A percentile compares a stretch with the other conserved stretches of the same genome.
These are phyloP conservation scores for Cutaneotrichosporon dermatis DNA, from an alignment of 1,284 basidiomycete species.

Conservation along the genomic window DNA sequence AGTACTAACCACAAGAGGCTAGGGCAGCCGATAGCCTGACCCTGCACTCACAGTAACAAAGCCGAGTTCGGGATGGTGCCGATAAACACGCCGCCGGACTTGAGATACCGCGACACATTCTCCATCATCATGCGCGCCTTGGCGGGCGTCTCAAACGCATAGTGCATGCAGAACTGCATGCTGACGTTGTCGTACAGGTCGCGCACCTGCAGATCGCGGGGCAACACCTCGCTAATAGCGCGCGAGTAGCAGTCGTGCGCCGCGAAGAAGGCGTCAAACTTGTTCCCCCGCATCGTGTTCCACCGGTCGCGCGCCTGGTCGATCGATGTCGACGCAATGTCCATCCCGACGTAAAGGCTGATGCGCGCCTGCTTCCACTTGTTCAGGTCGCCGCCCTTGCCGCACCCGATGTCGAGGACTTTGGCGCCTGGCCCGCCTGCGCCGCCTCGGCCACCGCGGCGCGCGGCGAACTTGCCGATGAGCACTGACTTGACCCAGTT, in stretches of 20 bases:
- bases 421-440: conserved; percentile 50
- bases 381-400: conserved; percentile 93
- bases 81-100: conserved; percentile 80
- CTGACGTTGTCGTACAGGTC: conserved; percentile 81
- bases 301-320: conserved; percentile 78
- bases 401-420: conserved; percentile 93
- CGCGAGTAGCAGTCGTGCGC: conserved; percentile 84
- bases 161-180: conserved; percentile 99
- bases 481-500: conserved; percentile 98
- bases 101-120: conserved; percentile 78
- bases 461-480: conserved; percentile 65
- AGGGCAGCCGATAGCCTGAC: neutral
- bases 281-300: conserved; percentile 53
- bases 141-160: conserved; percentile 83
- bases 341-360: conserved; percentile 73
- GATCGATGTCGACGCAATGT: conserved; percentile 85
- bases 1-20: neutral
- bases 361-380: conserved; percentile 93
- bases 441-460: conserved; percentile 14
- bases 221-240: conserved; percentile 65
- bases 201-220: conserved; percentile 55
- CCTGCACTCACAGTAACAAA: conserved; percentile 62
- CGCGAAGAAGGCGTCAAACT: conserved; percentile 75
- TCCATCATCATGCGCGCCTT: conserved; percentile 89
- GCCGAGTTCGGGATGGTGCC: conserved; percentile 90